Conservation (phyloP, 345 rosid species). For the Triadica sebifera region DNA sequence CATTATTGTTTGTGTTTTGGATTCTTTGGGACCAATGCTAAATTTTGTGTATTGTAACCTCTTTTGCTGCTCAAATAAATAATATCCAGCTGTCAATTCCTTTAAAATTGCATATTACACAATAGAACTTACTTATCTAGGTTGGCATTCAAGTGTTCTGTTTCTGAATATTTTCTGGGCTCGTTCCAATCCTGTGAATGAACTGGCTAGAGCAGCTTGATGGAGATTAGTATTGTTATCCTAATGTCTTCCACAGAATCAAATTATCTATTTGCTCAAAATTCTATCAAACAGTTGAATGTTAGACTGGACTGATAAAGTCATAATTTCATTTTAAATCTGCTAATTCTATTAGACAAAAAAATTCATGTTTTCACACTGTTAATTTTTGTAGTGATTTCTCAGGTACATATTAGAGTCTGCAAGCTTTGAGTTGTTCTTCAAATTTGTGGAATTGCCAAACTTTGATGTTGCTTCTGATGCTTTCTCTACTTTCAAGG, state of each 20-base stretch:
- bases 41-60: neutral
- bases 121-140: neutral
- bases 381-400: conserved; percentile 53
- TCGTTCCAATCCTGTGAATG: no score
- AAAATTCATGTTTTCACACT: conserved; percentile 30
- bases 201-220: neutral
- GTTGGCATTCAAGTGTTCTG: neutral
- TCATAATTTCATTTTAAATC: conserved; percentile 9
- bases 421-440: conserved; percentile 88
- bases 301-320: neutral
- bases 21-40: neutral
- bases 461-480: conserved; percentile 94
- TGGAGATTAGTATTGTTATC: neutral
- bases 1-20: neutral
- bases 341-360: neutral
- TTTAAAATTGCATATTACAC: conserved; percentile 4
- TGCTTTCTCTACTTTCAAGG: conserved; percentile 98
- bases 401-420: conserved; percentile 90
- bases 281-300: neutral
- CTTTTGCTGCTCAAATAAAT: neutral
- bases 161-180: neutral
- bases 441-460: conserved; percentile 94
- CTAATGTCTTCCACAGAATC: neutral
- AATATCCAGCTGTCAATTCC: conserved; percentile 9
- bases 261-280: neutral